Conservation (phyloP, 108 stramenopile species). For the Conticribra weissflogii region DNA sequence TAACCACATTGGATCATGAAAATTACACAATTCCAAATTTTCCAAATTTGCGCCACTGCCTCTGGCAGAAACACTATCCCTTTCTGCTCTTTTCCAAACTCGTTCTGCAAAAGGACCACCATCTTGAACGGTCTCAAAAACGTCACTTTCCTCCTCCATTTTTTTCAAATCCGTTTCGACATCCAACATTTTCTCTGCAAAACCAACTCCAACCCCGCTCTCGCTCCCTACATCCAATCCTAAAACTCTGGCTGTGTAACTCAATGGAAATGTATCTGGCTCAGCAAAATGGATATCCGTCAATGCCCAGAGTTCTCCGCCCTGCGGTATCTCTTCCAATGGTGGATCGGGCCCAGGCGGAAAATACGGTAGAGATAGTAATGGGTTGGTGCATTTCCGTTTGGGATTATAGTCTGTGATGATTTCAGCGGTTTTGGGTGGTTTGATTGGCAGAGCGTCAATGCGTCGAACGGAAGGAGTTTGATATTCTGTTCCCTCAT, state of each 20-base stretch:
- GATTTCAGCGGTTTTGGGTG: constrained; percentile 17
- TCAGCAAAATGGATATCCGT: constrained; percentile 56
- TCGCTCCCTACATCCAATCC: constrained; percentile 58
- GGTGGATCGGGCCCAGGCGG: constrained; percentile 46
- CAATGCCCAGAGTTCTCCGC: constrained; percentile 54
- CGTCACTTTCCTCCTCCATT: not conserved
- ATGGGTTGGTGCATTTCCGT: constrained; percentile 61
- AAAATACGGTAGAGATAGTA: constrained; percentile 43
- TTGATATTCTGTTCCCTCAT: too few species aligned
- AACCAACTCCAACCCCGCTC: constrained; percentile 9
- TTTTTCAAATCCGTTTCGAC: too few species aligned
- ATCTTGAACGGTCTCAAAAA: constrained; percentile 10
- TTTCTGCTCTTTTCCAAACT: constrained; percentile 19
- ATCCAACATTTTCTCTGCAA: constrained; percentile 7
- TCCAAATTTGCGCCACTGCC: too few species aligned
- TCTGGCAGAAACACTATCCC: too few species aligned
- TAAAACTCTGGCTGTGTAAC: constrained; percentile 65
- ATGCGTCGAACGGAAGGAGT: not conserved
- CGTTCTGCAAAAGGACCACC: constrained; percentile 19
- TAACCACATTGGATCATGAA: constrained; percentile 38
- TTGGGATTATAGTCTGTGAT: constrained; percentile 52
- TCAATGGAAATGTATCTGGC: constrained; percentile 79
- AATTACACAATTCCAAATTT: constrained; percentile 18
- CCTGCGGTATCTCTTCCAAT: constrained; percentile 54
- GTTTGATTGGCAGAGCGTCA: not conserved